phyloP scores from a whole-genome alignment of 352 stramenopile species.

The Aphanomyces cochlioides region DNA sequence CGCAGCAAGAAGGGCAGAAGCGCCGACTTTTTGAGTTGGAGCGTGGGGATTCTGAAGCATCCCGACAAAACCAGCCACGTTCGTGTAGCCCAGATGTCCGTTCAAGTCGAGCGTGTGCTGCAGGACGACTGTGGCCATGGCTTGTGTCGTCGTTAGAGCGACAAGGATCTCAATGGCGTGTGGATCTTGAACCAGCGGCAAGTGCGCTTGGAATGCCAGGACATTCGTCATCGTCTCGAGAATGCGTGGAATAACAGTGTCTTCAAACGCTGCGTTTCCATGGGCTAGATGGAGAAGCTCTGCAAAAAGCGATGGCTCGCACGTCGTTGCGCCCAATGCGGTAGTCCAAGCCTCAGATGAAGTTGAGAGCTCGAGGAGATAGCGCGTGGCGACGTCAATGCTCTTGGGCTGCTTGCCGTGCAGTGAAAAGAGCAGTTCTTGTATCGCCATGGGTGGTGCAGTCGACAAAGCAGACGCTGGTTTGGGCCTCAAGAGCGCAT shows the following conservation, averaged over 20 bases:
- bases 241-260: not conserved
- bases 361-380: constrained; percentile 1
- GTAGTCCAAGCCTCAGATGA: not conserved
- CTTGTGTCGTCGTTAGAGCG: not conserved
- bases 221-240: constrained; percentile 1
- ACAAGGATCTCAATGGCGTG: constrained; percentile 7
- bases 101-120: not conserved
- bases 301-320: not conserved
- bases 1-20: not conserved
- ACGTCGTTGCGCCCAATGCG: not conserved
- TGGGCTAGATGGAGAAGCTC: constrained; percentile 19
- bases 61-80: constrained; percentile 1
- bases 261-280: not conserved
- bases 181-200: not conserved
- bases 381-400: constrained; percentile 6
- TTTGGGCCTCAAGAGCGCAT: not conserved
- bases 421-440: constrained; percentile 17
- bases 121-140: not conserved
- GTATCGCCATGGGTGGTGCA: constrained; percentile 9
- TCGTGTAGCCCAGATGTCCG: constrained; percentile 1
- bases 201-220: not conserved
- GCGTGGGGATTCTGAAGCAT: not conserved
- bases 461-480: not conserved
- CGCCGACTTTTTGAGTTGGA: not conserved
- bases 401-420: constrained; percentile 23